phyloP scores from a whole-genome alignment of 768 basidiomycete species.

The Termitomyces sp. region DNA sequence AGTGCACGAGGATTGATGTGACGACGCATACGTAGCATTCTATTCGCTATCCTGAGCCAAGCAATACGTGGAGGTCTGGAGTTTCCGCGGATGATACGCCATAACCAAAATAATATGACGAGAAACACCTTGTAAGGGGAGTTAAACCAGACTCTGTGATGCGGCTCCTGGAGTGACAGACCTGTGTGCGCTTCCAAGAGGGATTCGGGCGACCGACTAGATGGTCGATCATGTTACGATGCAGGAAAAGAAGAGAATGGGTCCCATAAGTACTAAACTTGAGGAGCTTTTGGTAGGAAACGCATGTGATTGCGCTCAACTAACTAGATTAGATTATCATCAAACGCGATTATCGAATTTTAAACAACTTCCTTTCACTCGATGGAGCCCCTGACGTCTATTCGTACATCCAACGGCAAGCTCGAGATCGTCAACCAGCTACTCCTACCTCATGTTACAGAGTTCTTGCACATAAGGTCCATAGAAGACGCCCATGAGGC shows the following conservation, averaged over 20 bases:
- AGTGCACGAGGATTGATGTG: neutral
- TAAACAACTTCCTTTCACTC: neutral
- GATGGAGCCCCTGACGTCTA: constrained; percentile 33
- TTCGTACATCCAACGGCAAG: constrained; percentile 32
- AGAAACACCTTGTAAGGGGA: constrained; percentile 64
- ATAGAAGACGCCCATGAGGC: constrained; percentile 87
- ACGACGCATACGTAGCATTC: constrained; percentile 46
- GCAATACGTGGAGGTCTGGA: constrained; percentile 61
- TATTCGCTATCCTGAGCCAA: constrained; percentile 58
- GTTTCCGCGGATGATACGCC: constrained; percentile 66
- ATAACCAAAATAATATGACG: constrained; percentile 89
- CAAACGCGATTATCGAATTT: neutral
- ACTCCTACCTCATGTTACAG: constrained; percentile 68
- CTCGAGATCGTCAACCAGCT: constrained; percentile 92
- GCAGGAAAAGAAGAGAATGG: constrained; percentile 1
- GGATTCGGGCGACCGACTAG: constrained; percentile 82
- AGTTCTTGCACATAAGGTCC: constrained; percentile 61
- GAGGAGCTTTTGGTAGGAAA: neutral
- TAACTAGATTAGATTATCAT: neutral
- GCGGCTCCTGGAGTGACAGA: constrained; percentile 20
- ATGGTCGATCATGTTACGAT: constrained; percentile 82
- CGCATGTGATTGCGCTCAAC: constrained; percentile 17
- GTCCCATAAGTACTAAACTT: neutral
- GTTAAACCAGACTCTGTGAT: neutral
- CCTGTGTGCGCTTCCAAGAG: constrained; percentile 87